Evolutionary conservation across 2,329 filamentous ascomycete genomes (phyloP).

Genomic region (Fusarium redolens): DNA sequence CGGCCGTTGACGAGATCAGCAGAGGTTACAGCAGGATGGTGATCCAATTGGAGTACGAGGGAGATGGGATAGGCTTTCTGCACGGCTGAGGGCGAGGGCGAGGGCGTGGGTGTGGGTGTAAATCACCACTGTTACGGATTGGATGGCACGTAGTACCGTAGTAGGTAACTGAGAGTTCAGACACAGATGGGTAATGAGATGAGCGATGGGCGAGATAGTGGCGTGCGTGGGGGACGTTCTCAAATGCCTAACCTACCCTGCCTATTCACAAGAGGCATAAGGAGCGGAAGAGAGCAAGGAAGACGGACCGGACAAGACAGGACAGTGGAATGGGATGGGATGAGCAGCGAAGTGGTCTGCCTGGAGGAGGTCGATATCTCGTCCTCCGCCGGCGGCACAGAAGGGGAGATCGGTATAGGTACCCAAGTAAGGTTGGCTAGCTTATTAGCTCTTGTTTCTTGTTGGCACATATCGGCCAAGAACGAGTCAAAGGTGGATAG

Average conservation of each 20-base stretch:
- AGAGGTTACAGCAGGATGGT: constrained; percentile 27
- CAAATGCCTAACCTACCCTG: neutral
- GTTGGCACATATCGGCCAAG: constrained; percentile 22
- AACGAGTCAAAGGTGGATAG: constrained; percentile 22
- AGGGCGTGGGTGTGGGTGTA: constrained; percentile 40
- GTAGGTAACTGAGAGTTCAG: constrained; percentile 12
- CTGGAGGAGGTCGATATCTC: constrained; percentile 19
- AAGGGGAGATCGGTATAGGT: constrained; percentile 8
- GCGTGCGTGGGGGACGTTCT: constrained; percentile 40
- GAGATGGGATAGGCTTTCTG: constrained; percentile 8
- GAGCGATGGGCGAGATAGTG: constrained; percentile 39
- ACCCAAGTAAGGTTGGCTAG: constrained; percentile 2
- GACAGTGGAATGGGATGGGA: constrained; percentile 11
- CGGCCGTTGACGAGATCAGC: constrained; percentile 42
- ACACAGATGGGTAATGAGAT: constrained; percentile 24
- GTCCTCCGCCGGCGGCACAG: neutral
- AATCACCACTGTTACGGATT: constrained; percentile 19
- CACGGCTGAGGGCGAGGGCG: constrained; percentile 36
- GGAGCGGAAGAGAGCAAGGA: constrained; percentile 26
- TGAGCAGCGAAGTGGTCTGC: constrained; percentile 34
- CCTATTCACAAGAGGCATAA: constrained; percentile 24
- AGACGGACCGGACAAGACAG: constrained; percentile 29
- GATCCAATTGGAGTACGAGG: constrained; percentile 17
- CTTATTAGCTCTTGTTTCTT: constrained; percentile 9
- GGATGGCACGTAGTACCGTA: constrained; percentile 10